Conservation (phyloP, 148 eudicot species). For the Mesembryanthemum crystallinum region DNA sequence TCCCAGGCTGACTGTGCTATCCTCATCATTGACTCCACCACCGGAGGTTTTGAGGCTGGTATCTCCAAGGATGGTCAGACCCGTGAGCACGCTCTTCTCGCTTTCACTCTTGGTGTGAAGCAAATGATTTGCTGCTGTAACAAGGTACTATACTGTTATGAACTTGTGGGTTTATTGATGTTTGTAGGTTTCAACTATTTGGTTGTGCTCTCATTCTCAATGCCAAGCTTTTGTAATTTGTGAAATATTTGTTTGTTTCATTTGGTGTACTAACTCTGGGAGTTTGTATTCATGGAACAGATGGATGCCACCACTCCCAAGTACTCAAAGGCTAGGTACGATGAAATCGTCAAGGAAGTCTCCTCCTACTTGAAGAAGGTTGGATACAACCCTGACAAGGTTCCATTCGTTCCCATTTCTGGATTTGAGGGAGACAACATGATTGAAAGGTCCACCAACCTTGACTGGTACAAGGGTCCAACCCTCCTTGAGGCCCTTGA, state of each 20-base stretch:
- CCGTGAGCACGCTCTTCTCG: constrained; percentile 64
- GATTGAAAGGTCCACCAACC: constrained; percentile 47
- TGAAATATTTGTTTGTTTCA: neutral
- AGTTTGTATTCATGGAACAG: neutral
- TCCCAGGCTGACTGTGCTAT: constrained; percentile 61
- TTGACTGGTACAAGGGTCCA: constrained; percentile 46
- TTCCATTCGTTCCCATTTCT: constrained; percentile 38
- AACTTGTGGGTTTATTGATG: neutral
- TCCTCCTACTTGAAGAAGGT: constrained; percentile 40
- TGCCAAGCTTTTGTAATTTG: neutral
- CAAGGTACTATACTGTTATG: constrained; percentile 31
- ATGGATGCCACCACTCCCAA: constrained; percentile 47
- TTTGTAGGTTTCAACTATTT: neutral
- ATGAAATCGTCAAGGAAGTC: constrained; percentile 40
- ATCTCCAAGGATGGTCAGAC: constrained; percentile 62
- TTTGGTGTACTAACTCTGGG: neutral
- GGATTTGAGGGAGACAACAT: constrained; percentile 43
- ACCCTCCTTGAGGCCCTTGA: constrained; percentile 43
- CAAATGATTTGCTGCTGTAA: constrained; percentile 57
- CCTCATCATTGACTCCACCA: constrained; percentile 57
- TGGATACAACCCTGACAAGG: constrained; percentile 43
- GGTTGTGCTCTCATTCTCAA: too few species aligned
- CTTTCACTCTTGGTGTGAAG: constrained; percentile 60
- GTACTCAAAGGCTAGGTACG: constrained; percentile 40
- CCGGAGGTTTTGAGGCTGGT: constrained; percentile 64